phyloP scores from a whole-genome alignment of 306 rosid species.

The Gynostemma pentaphyllum region DNA sequence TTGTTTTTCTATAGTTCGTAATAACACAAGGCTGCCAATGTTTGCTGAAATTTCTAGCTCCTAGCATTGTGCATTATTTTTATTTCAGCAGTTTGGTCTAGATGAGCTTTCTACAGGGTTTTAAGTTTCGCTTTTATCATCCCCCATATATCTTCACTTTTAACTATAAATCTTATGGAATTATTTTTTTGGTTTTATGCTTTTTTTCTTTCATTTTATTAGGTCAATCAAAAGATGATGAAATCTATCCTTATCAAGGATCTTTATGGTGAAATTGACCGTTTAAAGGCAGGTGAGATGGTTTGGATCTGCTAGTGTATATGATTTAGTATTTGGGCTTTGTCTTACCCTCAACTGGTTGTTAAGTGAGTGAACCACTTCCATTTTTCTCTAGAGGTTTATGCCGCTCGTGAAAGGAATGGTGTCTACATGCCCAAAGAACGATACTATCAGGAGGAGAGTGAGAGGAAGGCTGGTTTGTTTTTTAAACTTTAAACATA shows the following conservation, averaged over 20 bases:
- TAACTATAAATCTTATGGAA: background rate
- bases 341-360: background rate
- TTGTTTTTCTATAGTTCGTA: background rate
- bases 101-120: background rate
- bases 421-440: conserved; percentile 97
- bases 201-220: background rate
- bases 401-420: conserved; percentile 92
- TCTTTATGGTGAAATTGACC: conserved; percentile 95
- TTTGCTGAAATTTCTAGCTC: background rate
- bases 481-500: background rate
- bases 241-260: conserved; percentile 92
- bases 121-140: background rate
- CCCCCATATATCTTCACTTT: background rate
- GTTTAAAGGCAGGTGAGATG: conserved; percentile 70
- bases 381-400: conserved; percentile 53
- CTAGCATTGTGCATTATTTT: background rate
- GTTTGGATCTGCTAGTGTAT: background rate
- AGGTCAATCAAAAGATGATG: conserved; percentile 99
- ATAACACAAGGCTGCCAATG: too few relatives aligned
- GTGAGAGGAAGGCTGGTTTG: conserved; percentile 58
- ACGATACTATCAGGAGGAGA: conserved; percentile 83
- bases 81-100: background rate
- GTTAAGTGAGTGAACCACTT: background rate
- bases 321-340: background rate
- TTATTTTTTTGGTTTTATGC: background rate